A percentile compares a stretch with the other conserved stretches of the same genome.
Conservation (phyloP, 805 yeast genomes). For the Yamadazyma sp. region DNA sequence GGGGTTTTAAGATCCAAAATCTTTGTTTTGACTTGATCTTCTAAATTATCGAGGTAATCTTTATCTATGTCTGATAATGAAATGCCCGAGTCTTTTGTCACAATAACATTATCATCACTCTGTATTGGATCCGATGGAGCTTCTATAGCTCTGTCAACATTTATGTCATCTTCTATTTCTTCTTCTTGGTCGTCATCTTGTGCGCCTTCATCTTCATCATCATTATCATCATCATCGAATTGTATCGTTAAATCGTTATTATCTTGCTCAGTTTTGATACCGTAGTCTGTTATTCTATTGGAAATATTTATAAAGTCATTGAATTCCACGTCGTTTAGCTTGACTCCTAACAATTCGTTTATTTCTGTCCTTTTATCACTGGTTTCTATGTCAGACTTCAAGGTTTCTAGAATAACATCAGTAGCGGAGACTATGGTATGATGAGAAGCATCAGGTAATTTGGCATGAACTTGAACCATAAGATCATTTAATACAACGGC, state of each 20-base stretch:
- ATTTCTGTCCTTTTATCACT: slow-evolving; percentile 46
- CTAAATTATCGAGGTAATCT: neutral
- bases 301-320: slow-evolving; percentile 44
- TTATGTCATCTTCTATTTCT: slow-evolving; percentile 16
- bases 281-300: slow-evolving; percentile 51
- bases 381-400: slow-evolving; percentile 46
- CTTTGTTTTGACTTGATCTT: neutral
- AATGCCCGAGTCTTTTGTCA: neutral
- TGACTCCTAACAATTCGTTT: slow-evolving; percentile 43
- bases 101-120: neutral
- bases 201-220: slow-evolving; percentile 20
- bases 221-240: slow-evolving; percentile 31
- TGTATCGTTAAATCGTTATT: slow-evolving; percentile 41
- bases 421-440: slow-evolving; percentile 69
- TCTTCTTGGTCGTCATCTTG: slow-evolving; percentile 26
- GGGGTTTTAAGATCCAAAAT: neutral
- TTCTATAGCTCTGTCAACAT: neutral
- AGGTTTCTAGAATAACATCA: slow-evolving; percentile 55
- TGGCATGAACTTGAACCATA: slow-evolving; percentile 54
- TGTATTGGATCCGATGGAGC: neutral
- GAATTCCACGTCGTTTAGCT: slow-evolving; percentile 42
- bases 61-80: slow-evolving; percentile 5
- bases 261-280: slow-evolving; percentile 15
- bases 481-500: slow-evolving; percentile 51
- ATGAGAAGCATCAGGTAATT: slow-evolving; percentile 73